Evolutionary conservation across 2,329 filamentous ascomycete species (phyloP), one percentile per base, ranked within the genome.

Genomic region (Exophiala dermatitidis): DNA sequence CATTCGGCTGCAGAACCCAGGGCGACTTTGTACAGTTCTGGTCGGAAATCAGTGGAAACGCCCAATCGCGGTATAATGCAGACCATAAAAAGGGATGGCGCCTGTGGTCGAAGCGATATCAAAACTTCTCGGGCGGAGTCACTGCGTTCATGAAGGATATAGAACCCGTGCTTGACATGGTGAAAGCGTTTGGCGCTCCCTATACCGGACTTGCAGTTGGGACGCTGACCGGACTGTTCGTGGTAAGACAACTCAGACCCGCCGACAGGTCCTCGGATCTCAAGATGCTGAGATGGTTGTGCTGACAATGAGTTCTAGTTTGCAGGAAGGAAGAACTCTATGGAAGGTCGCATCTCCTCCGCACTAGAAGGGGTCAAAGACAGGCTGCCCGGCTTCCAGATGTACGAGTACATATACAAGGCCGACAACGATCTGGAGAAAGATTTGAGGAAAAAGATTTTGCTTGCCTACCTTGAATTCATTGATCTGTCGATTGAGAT

Each of bases 321-420:
- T 34, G 33, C 33, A 34, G 33, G 6, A 6, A 34, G 10, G 6
- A 34, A 34, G 10, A 10, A 34, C 10, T 6, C 33, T 2, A 34
- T 34, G 33, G 33, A 34, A 34, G 10, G 33, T 10, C 10, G 6
- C 8, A 6, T 45, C 26, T n/a, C 42, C 29, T 29, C 19, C 12
- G 42, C 42, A 7, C 29, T 45, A 9, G 12, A 3, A 12, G 42
- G 32, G 42, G 32, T 45, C 6, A 45, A 26, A 26, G 28, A 45
- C 32, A 26, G 42, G 7, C 42, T 45, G 26, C 42, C 42, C 12
- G 42, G 42, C 9, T 32, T 45, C 7, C 12, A 45, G 29, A 6
- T 45, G 42, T 45, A 45, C 42, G 12, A n/a, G 32, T 29, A 45
- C 10, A 45, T 45, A 5, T 45, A 45, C 42, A 45, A 45, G n/a